Percentiles rank a stretch among this genome's conserved stretches.
Conservation (phyloP, 352 stramenopile species). For the Phytophthora tubulina region DNA sequence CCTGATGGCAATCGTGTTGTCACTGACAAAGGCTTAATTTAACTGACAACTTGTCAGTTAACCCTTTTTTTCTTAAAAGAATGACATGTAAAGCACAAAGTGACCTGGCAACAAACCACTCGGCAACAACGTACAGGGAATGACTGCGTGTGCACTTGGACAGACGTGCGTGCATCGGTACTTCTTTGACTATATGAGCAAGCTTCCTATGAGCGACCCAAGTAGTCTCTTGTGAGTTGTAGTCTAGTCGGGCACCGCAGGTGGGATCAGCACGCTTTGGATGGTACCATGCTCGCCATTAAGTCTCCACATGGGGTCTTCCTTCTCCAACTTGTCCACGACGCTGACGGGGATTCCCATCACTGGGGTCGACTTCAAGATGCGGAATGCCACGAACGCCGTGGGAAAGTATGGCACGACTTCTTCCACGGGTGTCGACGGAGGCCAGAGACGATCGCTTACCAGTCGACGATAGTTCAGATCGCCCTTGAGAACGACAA, state of each 20-base stretch:
- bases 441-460: slow-evolving; percentile 92
- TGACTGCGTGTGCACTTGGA: too few relatives aligned
- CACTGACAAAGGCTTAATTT: too few relatives aligned
- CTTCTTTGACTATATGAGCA: too few relatives aligned
- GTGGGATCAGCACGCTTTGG: slow-evolving; percentile 51
- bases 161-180: too few relatives aligned
- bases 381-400: slow-evolving; percentile 70
- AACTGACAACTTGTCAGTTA: too few relatives aligned
- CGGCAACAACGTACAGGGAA: too few relatives aligned
- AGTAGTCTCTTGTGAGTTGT: neutral
- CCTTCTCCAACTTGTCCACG: slow-evolving; percentile 47
- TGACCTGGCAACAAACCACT: too few relatives aligned
- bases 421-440: slow-evolving; percentile 82
- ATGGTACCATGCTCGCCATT: slow-evolving; percentile 77
- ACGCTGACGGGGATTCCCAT: slow-evolving; percentile 53
- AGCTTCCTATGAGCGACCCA: neutral
- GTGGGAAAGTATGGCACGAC: slow-evolving; percentile 82
- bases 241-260: neutral
- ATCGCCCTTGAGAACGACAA: slow-evolving; percentile 98
- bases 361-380: slow-evolving; percentile 72
- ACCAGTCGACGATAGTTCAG: slow-evolving; percentile 97
- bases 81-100: too few relatives aligned
- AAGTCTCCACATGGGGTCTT: slow-evolving; percentile 64
- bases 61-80: too few relatives aligned
- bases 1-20: too few relatives aligned